phyloP scores from a whole-genome alignment of 108 stramenopile genomes.

The Stephanodiscus triporus region DNA sequence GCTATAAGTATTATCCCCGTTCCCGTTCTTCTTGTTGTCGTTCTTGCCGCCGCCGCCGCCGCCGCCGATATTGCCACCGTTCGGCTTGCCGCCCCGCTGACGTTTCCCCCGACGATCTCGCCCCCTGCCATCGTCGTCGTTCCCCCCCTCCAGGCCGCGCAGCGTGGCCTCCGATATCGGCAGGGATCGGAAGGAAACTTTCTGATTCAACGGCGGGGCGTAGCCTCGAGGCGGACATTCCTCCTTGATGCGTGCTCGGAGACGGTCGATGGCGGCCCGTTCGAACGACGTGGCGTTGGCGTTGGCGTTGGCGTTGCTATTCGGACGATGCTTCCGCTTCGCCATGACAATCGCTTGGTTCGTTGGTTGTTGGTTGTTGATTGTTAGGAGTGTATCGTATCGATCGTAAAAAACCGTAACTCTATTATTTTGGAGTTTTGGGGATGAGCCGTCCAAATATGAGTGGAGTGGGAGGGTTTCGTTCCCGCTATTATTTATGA shows the following conservation, averaged over 20 bases:
- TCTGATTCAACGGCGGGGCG: conserved; percentile 67
- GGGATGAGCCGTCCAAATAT: too few relatives aligned
- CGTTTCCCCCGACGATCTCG: too few relatives aligned
- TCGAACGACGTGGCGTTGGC: conserved; percentile 21
- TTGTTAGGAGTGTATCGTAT: too few relatives aligned
- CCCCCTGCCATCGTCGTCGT: conserved; percentile 11
- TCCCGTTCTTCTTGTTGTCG: conserved; percentile 36
- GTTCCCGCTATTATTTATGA: too few relatives aligned
- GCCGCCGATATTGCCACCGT: conserved; percentile 20
- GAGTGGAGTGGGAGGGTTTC: too few relatives aligned
- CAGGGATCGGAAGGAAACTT: conserved; percentile 78
- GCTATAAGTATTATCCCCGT: conserved; percentile 4
- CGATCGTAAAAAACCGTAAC: too few relatives aligned
- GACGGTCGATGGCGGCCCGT: conserved; percentile 23
- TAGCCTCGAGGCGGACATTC: conserved; percentile 76
- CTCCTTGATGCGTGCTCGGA: conserved; percentile 54
- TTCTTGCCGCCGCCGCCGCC: conserved; percentile 2
- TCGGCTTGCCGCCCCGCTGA: conserved; percentile 11
- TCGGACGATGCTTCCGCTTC: background rate
- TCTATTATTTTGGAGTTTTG: too few relatives aligned
- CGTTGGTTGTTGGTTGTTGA: too few relatives aligned
- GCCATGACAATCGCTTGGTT: too few relatives aligned
- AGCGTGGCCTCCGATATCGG: conserved; percentile 73
- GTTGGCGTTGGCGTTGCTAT: background rate
- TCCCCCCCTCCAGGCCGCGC: conserved; percentile 69